phyloP scores from a whole-genome alignment of 352 stramenopile species.

The Globisporangium iwayamae region DNA sequence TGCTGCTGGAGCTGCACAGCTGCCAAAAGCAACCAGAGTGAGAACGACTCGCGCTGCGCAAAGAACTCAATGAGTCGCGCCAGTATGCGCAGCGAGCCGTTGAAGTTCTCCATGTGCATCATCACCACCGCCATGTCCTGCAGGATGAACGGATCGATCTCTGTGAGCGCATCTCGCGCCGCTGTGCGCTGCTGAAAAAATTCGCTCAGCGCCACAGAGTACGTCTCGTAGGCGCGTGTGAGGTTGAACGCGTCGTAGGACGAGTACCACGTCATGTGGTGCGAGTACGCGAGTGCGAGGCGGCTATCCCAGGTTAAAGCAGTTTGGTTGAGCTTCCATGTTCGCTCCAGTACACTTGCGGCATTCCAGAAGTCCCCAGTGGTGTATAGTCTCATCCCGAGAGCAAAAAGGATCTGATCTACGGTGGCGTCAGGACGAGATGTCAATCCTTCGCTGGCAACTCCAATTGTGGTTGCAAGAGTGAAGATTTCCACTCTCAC shows the following conservation, averaged over 20 bases:
- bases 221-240: slow-evolving; percentile 40
- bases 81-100: slow-evolving; percentile 45
- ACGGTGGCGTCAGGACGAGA: slow-evolving; percentile 21
- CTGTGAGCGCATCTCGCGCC: neutral
- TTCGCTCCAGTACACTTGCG: slow-evolving; percentile 44
- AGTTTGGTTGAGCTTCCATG: slow-evolving; percentile 6
- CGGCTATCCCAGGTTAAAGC: slow-evolving; percentile 5
- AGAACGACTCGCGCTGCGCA: slow-evolving; percentile 35
- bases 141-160: slow-evolving; percentile 40
- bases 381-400: slow-evolving; percentile 42
- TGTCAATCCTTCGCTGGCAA: slow-evolving; percentile 1
- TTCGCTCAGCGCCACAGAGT: slow-evolving; percentile 26
- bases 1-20: slow-evolving; percentile 55
- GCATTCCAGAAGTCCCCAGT: slow-evolving; percentile 57
- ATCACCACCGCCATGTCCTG: slow-evolving; percentile 60
- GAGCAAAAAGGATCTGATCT: slow-evolving; percentile 27
- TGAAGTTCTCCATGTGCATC: slow-evolving; percentile 56
- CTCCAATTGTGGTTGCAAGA: slow-evolving; percentile 10
- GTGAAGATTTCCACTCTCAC: slow-evolving; percentile 27
- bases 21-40: slow-evolving; percentile 55
- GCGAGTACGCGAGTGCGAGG: slow-evolving; percentile 48
- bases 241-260: slow-evolving; percentile 57
- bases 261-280: slow-evolving; percentile 66
- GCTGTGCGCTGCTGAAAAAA: neutral
- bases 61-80: slow-evolving; percentile 63